phyloP scores from a whole-genome alignment of 495 filamentous ascomycete genomes.

The Pseudevernia furfuracea region DNA sequence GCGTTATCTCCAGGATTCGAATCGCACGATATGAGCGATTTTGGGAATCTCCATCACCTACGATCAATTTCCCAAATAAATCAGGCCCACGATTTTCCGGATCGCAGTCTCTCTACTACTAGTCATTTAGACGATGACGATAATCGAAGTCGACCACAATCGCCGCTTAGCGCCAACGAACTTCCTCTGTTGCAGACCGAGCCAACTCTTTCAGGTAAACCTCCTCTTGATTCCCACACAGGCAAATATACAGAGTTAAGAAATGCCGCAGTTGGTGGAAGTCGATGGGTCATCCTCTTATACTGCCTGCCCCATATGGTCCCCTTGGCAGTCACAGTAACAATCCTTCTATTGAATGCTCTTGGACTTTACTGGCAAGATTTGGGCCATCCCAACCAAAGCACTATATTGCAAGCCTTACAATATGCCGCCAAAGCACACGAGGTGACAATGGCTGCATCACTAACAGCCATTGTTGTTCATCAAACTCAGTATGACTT shows the following conservation, averaged over 20 bases:
- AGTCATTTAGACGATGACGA: not conserved
- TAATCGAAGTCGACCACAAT: not conserved
- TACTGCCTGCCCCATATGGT: constrained; percentile 8
- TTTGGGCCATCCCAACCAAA: too few species aligned
- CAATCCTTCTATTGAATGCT: too few species aligned
- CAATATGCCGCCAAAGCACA: too few species aligned
- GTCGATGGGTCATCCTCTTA: not conserved
- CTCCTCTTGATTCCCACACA: not conserved
- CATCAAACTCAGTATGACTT: constrained; percentile 10
- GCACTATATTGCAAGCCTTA: too few species aligned
- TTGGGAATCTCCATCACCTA: too few species aligned
- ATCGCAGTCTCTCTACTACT: too few species aligned
- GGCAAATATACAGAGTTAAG: not conserved
- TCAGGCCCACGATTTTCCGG: too few species aligned
- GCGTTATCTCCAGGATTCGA: too few species aligned
- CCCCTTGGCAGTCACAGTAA: constrained; percentile 12
- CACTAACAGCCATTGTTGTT: constrained; percentile 11
- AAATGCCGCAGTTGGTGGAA: not conserved
- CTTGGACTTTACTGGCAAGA: too few species aligned
- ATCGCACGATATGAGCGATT: too few species aligned
- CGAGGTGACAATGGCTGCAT: too few species aligned
- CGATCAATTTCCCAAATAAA: too few species aligned
- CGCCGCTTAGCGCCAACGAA: constrained; percentile 2
- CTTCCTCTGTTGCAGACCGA: not conserved
- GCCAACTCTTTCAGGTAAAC: not conserved